Percentiles rank a stretch among this genome's conserved stretches.
Conservation (phyloP, 2,329 filamentous ascomycete species). For the Conoideocrella luteorostrata region DNA sequence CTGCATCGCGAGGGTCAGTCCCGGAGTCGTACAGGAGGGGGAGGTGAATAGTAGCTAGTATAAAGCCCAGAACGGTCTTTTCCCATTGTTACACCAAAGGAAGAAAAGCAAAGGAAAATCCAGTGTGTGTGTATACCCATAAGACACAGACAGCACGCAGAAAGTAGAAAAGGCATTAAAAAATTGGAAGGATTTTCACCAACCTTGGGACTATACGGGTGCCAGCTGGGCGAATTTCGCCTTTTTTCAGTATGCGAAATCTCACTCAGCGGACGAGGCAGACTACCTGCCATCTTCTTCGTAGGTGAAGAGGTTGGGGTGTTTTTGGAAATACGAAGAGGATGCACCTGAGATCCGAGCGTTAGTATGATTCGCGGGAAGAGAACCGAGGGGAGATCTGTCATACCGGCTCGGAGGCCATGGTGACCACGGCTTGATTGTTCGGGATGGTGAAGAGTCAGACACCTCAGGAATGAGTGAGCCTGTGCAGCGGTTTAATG, state of each 20-base stretch:
- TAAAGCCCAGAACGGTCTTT: neutral
- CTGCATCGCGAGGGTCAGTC: conserved; percentile 35
- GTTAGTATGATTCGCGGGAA: conserved; percentile 7
- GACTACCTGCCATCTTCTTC: conserved; percentile 57
- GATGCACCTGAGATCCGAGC: conserved; percentile 53
- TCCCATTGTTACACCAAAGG: neutral
- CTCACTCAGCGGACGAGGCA: conserved; percentile 76
- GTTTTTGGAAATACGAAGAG: conserved; percentile 72
- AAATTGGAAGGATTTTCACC: conserved; percentile 9
- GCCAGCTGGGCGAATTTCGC: conserved; percentile 89
- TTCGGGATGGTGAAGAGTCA: conserved; percentile 15
- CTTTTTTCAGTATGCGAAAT: conserved; percentile 79
- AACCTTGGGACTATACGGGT: conserved; percentile 47
- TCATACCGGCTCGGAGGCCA: conserved; percentile 34
- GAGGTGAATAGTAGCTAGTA: neutral
- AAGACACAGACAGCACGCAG: too few species aligned
- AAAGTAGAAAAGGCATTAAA: neutral
- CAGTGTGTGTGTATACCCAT: too few species aligned
- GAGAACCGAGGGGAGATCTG: conserved; percentile 11
- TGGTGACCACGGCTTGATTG: conserved; percentile 20
- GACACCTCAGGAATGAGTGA: conserved; percentile 21
- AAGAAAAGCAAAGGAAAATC: neutral
- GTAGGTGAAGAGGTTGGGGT: conserved; percentile 52
- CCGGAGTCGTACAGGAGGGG: conserved; percentile 9
- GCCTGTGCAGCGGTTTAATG: conserved; percentile 11